Base-by-base conservation (phyloP, 768 basidiomycete species). In the Lepiota brunneoincarnata region DNA sequence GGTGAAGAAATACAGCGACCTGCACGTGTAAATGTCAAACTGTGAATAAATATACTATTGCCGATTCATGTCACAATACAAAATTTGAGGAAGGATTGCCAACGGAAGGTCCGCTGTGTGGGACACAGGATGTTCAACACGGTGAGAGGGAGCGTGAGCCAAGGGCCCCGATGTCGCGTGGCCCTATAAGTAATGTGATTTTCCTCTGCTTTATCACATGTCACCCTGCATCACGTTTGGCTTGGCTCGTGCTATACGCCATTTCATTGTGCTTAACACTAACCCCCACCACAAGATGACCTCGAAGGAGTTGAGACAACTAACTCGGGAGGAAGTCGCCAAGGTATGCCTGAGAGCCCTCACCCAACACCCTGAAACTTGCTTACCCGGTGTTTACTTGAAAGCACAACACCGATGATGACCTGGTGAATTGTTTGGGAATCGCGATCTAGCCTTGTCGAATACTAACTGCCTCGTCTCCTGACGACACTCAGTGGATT, bases 321-420 rank as follows among this genome's bases (percentile, higher is more conserved):
- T 83, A 56, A 75, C 83, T 1, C 75, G 80, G 52, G 86, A 89
- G 51, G 86, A 91, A 58, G 88, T 91, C n/a, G 77, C 79, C 42
- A 80, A 86, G 75, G 88, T 87, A 44, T 34, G 77, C 15, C 38
- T 35, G 35, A n/a, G 10, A 12, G 12, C 42, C 24, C 37, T 56
- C 23, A 18, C 7, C 35, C 40, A 6, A 48, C 6, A 7, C 14
- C 12, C 43, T 18, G 12, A 21, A 24, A 38, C 51, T 31, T 31
- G 31, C 31, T 52, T 7, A 52, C 42, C 42, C 23, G 21, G 57
- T n/a, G 45, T 36, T 31, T 6, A 31, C 51, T 31, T 17, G 43
- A n/a, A 39, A 92, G 88, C 91, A 94, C 73, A 89, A 91, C 72
- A 85, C 78, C 60, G 72, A 77, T 34, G 87, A 84, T 53, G 90